Evolutionary conservation across 306 rosid species (phyloP).

Genomic region (Sechiopsis laciniata): DNA sequence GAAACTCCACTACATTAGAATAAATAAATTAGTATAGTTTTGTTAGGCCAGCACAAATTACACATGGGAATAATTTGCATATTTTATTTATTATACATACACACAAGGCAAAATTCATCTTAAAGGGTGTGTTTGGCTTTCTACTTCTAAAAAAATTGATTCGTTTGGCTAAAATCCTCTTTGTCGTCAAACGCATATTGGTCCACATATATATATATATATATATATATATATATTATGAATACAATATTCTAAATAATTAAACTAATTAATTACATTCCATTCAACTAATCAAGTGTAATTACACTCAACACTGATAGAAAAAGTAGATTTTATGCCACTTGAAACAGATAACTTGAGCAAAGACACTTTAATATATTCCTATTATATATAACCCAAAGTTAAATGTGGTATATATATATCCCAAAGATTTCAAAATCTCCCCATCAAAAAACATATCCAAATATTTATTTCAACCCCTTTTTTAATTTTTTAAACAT

Average conservation of each 20-base stretch:
- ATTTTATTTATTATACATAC: neutral
- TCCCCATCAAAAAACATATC: neutral
- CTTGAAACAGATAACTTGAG: neutral
- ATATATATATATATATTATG: neutral
- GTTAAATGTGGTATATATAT: constrained; percentile 13
- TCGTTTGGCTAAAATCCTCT: constrained; percentile 3
- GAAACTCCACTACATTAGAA: neutral
- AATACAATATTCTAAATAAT: neutral
- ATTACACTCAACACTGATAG: neutral
- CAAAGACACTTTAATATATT: neutral
- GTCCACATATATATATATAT: too few relatives aligned
- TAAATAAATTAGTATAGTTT: too few relatives aligned
- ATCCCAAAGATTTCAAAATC: constrained; percentile 7
- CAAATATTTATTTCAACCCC: neutral
- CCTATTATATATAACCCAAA: neutral
- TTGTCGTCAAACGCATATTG: neutral
- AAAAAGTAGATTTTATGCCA: constrained; percentile 11
- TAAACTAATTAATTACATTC: constrained; percentile 4
- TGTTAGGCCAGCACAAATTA: neutral
- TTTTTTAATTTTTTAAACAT: neutral
- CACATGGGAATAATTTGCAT: constrained; percentile 7
- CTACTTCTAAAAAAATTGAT: too few relatives aligned
- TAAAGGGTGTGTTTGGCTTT: neutral
- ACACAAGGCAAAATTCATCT: neutral
- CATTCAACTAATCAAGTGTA: neutral